Percentiles rank a stretch among this genome's conserved stretches.
phyloP scores from a whole-genome alignment of 2,329 filamentous ascomycete species.

The Davidsoniella eucalypti region DNA sequence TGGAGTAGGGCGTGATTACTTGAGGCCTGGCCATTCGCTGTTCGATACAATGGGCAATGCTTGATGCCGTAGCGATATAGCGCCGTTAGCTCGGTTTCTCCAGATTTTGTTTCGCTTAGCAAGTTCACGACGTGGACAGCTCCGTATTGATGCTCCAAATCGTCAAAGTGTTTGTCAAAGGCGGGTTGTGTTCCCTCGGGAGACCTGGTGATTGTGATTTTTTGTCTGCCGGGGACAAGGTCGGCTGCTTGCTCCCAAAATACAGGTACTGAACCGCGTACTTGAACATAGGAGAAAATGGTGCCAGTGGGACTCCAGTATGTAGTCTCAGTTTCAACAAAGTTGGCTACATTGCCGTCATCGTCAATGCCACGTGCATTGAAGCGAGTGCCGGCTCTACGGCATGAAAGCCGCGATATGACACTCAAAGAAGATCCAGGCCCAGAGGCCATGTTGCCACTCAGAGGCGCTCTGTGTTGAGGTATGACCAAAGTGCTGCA shows the following conservation, averaged over 20 bases:
- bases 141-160: constrained; percentile 73
- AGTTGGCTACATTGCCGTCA: constrained; percentile 93
- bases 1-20: constrained; percentile 59
- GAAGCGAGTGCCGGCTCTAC: constrained; percentile 83
- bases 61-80: constrained; percentile 65
- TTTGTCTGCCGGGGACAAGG: constrained; percentile 80
- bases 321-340: constrained; percentile 92
- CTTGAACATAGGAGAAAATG: constrained; percentile 85
- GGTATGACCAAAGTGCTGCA: constrained; percentile 77
- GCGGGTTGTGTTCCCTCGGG: constrained; percentile 82
- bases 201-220: constrained; percentile 79
- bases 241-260: constrained; percentile 95
- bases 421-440: constrained; percentile 73
- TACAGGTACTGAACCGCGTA: constrained; percentile 80
- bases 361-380: constrained; percentile 97
- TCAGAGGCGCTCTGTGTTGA: constrained; percentile 52
- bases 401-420: constrained; percentile 81
- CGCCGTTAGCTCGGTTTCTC: constrained; percentile 67
- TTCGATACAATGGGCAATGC: constrained; percentile 53
- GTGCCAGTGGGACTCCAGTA: constrained; percentile 67
- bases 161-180: constrained; percentile 87
- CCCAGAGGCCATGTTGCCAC: constrained; percentile 35
- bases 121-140: constrained; percentile 87
- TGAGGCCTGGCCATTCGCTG: constrained; percentile 16
- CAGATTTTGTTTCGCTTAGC: constrained; percentile 74